phyloP scores from a whole-genome alignment of 2,329 filamentous ascomycete species.

The Cladosporium oxysporum region DNA sequence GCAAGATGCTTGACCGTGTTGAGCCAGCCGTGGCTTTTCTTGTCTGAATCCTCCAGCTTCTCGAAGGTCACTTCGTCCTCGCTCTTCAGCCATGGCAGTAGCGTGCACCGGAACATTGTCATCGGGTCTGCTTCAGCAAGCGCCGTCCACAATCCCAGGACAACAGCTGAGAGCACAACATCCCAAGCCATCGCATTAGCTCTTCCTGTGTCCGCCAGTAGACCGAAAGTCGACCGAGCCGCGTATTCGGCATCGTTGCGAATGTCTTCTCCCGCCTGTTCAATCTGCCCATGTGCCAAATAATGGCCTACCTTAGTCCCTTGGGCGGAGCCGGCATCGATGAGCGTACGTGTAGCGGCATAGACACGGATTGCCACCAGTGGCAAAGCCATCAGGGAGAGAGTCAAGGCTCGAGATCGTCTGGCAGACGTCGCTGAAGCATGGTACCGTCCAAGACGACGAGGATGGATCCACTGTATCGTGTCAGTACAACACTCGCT shows the following conservation, averaged over 20 bases:
- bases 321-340: not conserved
- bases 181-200: constrained; percentile 15
- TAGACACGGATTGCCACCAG: constrained; percentile 1
- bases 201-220: not conserved
- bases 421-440: constrained; percentile 1
- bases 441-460: constrained; percentile 13
- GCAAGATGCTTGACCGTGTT: constrained; percentile 12
- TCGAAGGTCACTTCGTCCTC: not conserved
- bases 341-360: not conserved
- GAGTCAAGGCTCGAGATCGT: constrained; percentile 2
- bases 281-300: not conserved
- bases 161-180: constrained; percentile 9
- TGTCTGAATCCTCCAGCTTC: not conserved
- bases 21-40: constrained; percentile 2
- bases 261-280: not conserved
- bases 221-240: not conserved
- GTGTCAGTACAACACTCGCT: not conserved
- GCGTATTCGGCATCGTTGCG: not conserved
- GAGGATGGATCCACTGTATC: constrained; percentile 15
- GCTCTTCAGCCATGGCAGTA: constrained; percentile 16
- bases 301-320: not conserved
- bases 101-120: constrained; percentile 4
- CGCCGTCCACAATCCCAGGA: constrained; percentile 8
- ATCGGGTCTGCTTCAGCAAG: constrained; percentile 3
- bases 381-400: constrained; percentile 6